phyloP scores from a whole-genome alignment of 805 yeast species.

The Monosporozyma yasuniensis region DNA sequence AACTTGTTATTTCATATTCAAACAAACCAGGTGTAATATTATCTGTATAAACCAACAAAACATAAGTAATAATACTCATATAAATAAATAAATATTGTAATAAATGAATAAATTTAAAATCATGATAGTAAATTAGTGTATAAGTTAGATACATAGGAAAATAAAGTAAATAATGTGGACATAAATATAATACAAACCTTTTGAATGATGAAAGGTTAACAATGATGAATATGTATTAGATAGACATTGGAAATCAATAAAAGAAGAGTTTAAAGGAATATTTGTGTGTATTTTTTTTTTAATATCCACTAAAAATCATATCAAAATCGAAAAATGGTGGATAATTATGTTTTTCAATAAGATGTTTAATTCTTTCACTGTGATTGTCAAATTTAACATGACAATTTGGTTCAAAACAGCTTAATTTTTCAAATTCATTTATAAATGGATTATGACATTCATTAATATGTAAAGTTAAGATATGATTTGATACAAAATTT shows the following conservation, averaged over 20 bases:
- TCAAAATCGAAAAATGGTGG: constrained; percentile 11
- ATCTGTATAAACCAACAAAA: constrained; percentile 7
- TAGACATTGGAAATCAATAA: too few relatives aligned
- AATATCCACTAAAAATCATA: constrained; percentile 16
- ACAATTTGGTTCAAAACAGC: constrained; percentile 40
- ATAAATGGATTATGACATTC: constrained; percentile 48
- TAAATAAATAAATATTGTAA: not conserved
- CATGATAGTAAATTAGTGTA: too few relatives aligned
- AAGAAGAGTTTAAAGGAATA: too few relatives aligned
- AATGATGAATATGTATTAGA: too few relatives aligned
- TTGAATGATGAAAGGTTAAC: too few relatives aligned
- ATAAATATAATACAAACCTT: too few relatives aligned
- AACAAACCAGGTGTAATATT: constrained; percentile 23
- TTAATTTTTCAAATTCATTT: constrained; percentile 19
- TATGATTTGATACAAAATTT: constrained; percentile 36
- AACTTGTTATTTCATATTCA: constrained; percentile 29
- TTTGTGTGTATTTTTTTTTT: too few relatives aligned
- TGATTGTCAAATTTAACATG: constrained; percentile 32
- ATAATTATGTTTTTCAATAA: constrained; percentile 39
- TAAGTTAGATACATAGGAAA: too few relatives aligned
- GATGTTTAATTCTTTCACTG: constrained; percentile 38
- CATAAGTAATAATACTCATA: not conserved
- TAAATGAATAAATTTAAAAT: not conserved
- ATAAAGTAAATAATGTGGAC: too few relatives aligned
- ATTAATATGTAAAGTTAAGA: constrained; percentile 40